Evolutionary conservation across 805 yeast species (phyloP).

Genomic region (Hemisphaericaspora nanyangensis): DNA sequence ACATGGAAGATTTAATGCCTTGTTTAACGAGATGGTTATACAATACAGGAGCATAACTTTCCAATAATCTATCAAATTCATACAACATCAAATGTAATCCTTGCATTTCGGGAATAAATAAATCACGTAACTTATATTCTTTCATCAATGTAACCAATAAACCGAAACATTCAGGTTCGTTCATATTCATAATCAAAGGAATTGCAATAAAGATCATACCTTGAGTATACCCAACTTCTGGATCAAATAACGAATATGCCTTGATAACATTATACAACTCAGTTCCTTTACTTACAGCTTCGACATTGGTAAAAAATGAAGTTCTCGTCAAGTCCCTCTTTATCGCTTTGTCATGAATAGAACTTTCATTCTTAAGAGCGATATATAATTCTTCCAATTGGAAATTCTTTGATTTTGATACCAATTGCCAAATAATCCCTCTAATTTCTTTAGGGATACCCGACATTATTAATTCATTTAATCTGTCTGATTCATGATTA

Average conservation of each 20-base stretch:
- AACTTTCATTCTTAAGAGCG: constrained; percentile 44
- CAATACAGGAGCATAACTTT: constrained; percentile 68
- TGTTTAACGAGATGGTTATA: constrained; percentile 76
- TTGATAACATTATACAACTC: constrained; percentile 73
- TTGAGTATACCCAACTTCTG: constrained; percentile 95
- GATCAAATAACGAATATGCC: constrained; percentile 80
- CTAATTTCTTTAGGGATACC: constrained; percentile 87
- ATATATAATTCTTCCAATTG: constrained; percentile 58
- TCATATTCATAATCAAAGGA: constrained; percentile 78
- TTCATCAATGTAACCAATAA: constrained; percentile 79
- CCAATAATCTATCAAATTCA: constrained; percentile 86
- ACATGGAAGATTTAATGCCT: constrained; percentile 91
- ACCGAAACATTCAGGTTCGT: constrained; percentile 82
- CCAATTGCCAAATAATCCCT: constrained; percentile 90
- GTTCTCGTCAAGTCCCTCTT: constrained; percentile 83
- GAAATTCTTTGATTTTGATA: constrained; percentile 71
- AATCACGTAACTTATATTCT: constrained; percentile 70
- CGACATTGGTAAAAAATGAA: constrained; percentile 62
- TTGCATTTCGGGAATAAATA: constrained; percentile 88
- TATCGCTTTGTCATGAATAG: constrained; percentile 71
- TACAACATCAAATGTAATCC: constrained; percentile 82
- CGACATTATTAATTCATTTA: constrained; percentile 57
- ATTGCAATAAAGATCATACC: constrained; percentile 95
- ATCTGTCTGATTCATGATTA: constrained; percentile 51
- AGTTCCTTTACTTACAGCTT: constrained; percentile 52